Percentiles rank a stretch among this genome's conserved stretches.
Conservation (phyloP, 2,329 filamentous ascomycete genomes). For the Venturia nashicola region DNA sequence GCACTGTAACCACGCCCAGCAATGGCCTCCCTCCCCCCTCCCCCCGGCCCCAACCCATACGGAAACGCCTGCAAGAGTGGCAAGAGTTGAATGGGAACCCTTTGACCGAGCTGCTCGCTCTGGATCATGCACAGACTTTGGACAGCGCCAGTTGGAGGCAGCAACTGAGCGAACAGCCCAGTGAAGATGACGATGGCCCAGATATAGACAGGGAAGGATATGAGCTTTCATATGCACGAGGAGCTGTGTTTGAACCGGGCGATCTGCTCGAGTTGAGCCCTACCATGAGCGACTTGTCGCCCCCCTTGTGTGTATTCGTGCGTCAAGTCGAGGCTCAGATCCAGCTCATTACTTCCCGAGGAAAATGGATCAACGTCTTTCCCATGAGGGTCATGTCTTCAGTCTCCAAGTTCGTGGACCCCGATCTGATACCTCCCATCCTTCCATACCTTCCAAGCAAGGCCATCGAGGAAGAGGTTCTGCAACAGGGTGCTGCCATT, state of each 20-base stretch:
- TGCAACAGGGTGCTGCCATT: slow-evolving; percentile 23
- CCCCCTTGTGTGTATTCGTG: slow-evolving; percentile 34
- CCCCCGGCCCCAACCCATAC: slow-evolving; percentile 13
- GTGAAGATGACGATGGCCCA: neutral
- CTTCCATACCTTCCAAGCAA: slow-evolving; percentile 38
- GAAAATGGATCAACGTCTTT: slow-evolving; percentile 37
- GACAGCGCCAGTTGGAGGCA: neutral
- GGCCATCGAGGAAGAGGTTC: slow-evolving; percentile 21
- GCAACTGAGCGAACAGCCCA: neutral
- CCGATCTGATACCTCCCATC: slow-evolving; percentile 32
- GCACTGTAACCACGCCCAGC: neutral
- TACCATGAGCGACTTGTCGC: neutral
- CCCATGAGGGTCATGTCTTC: slow-evolving; percentile 14
- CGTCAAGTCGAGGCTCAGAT: slow-evolving; percentile 24
- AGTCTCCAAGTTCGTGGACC: slow-evolving; percentile 36
- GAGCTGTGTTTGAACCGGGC: slow-evolving; percentile 20
- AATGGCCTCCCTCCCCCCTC: neutral
- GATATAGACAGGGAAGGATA: slow-evolving; percentile 4
- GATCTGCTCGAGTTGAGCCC: slow-evolving; percentile 35
- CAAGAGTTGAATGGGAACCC: slow-evolving; percentile 27
- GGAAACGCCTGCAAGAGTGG: slow-evolving; percentile 27
- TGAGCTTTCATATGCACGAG: slow-evolving; percentile 16
- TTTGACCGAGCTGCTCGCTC: slow-evolving; percentile 18
- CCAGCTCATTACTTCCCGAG: slow-evolving; percentile 39
- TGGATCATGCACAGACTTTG: slow-evolving; percentile 15